These are phyloP conservation scores for Pseudogymnoascus sp. DNA, from an alignment of 2,329 filamentous ascomycete genomes.

Conservation along the genomic window DNA sequence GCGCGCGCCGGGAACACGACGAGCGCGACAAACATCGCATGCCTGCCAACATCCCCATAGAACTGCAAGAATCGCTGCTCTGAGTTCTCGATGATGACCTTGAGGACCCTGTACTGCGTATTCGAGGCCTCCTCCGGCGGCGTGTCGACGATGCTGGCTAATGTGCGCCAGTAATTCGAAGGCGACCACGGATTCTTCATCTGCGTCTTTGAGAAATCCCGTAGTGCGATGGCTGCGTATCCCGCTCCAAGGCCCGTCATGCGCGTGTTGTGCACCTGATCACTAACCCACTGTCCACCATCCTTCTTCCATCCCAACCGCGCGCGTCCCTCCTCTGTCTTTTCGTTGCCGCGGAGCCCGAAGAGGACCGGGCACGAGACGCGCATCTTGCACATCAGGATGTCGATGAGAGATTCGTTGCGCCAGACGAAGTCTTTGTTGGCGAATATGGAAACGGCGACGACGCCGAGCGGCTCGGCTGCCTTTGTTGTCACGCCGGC, in stretches of 20 bases:
- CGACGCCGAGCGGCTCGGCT: conserved; percentile 73
- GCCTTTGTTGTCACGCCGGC: conserved; percentile 56
- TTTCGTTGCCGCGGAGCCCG: conserved; percentile 71
- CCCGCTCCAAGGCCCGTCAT: conserved; percentile 81
- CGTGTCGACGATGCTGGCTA: conserved; percentile 72
- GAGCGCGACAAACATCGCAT: conserved; percentile 61
- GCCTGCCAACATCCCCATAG: conserved; percentile 72
- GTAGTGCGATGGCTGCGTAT: conserved; percentile 73
- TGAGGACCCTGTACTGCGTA: conserved; percentile 65
- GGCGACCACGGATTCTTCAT: conserved; percentile 70
- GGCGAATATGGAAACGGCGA: conserved; percentile 69
- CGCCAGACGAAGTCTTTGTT: conserved; percentile 60
- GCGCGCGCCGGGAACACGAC: conserved; percentile 63
- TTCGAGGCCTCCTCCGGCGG: conserved; percentile 61
- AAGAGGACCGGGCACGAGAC: conserved; percentile 78
- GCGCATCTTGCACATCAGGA: conserved; percentile 81
- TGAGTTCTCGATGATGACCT: conserved; percentile 65
- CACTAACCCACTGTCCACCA: conserved; percentile 52
- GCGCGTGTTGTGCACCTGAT: conserved; percentile 70
- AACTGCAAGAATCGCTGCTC: conserved; percentile 71
- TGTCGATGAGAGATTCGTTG: conserved; percentile 65
- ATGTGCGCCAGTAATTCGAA: conserved; percentile 71
- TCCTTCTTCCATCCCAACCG: conserved; percentile 67
- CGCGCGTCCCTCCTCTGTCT: conserved; percentile 58
- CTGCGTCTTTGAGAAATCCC: conserved; percentile 68